Conservation (phyloP, 768 basidiomycete species). For the Rubroboletus satanas region DNA sequence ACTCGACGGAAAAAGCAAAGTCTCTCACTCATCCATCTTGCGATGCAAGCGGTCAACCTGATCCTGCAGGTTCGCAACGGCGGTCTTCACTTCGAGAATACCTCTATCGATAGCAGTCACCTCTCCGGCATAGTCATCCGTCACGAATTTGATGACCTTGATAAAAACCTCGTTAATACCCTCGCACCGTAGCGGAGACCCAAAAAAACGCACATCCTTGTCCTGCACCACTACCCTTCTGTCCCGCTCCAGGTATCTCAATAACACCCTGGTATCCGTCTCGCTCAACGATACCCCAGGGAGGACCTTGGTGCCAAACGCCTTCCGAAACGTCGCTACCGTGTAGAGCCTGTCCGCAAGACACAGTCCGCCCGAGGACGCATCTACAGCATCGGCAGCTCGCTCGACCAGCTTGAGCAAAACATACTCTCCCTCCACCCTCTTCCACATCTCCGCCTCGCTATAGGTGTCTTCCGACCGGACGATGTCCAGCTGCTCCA, state of each 20-base stretch:
- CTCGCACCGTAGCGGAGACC: background rate
- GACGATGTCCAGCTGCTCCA: conserved; percentile 73
- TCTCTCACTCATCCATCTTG: conserved; percentile 68
- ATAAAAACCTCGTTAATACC: background rate
- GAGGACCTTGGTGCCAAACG: conserved; percentile 47
- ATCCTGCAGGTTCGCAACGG: conserved; percentile 58
- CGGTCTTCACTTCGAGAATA: conserved; percentile 73
- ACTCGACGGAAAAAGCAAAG: background rate
- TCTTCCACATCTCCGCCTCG: conserved; percentile 47
- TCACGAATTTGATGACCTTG: conserved; percentile 80
- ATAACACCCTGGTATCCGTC: conserved; percentile 61
- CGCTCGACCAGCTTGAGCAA: conserved; percentile 58
- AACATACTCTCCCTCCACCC: conserved; percentile 71
- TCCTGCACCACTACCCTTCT: conserved; percentile 58
- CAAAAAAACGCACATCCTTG: conserved; percentile 50
- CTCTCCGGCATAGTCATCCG: conserved; percentile 32
- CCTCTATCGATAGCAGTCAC: conserved; percentile 82
- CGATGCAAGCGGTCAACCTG: conserved; percentile 68
- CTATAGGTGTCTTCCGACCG: conserved; percentile 53
- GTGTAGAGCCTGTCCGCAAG: conserved; percentile 62
- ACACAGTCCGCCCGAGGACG: conserved; percentile 39
- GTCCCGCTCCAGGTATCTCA: conserved; percentile 81
- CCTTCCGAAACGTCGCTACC: conserved; percentile 53
- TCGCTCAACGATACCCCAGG: conserved; percentile 49
- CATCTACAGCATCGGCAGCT: conserved; percentile 56